phyloP scores from a whole-genome alignment of 1,284 basidiomycete species.

The Ceratobasidium papillatum region DNA sequence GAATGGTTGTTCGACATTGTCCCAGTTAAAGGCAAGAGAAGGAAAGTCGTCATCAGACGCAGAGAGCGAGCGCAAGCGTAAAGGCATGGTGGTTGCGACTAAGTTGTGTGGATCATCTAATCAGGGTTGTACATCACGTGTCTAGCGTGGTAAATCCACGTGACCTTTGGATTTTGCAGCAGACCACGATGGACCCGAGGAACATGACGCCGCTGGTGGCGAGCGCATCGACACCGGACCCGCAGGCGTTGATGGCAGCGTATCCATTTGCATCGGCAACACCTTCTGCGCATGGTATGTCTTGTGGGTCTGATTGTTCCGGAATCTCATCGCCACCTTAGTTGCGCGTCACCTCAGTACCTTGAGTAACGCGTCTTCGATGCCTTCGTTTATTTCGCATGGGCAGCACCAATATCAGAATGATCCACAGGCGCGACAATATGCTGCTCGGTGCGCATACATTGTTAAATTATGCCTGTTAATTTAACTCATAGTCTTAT shows the following conservation, averaged over 20 bases:
- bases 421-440: slow-evolving; percentile 32
- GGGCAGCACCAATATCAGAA: slow-evolving; percentile 41
- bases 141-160: neutral
- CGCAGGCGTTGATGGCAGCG: slow-evolving; percentile 39
- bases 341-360: slow-evolving; percentile 44
- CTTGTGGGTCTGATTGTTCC: neutral
- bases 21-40: slow-evolving; percentile 33
- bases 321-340: slow-evolving; percentile 27
- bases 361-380: slow-evolving; percentile 39
- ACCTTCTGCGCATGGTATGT: slow-evolving; percentile 44
- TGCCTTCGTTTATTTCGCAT: slow-evolving; percentile 43
- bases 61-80: slow-evolving; percentile 31
- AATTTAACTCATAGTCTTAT: neutral
- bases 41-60: slow-evolving; percentile 21
- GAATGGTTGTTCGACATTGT: slow-evolving; percentile 34
- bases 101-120: neutral
- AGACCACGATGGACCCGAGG: slow-evolving; percentile 39
- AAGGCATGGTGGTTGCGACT: slow-evolving; percentile 32
- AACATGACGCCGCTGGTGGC: slow-evolving; percentile 38
- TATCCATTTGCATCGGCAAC: slow-evolving; percentile 46
- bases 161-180: slow-evolving; percentile 13
- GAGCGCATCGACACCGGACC: slow-evolving; percentile 37
- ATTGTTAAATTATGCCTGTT: slow-evolving; percentile 1
- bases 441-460: slow-evolving; percentile 41
- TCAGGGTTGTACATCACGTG: slow-evolving; percentile 14